A percentile compares a stretch with the other conserved stretches of the same genome.
Conservation (phyloP, 2,329 filamentous ascomycete species). For the Cladosporium sp. region DNA sequence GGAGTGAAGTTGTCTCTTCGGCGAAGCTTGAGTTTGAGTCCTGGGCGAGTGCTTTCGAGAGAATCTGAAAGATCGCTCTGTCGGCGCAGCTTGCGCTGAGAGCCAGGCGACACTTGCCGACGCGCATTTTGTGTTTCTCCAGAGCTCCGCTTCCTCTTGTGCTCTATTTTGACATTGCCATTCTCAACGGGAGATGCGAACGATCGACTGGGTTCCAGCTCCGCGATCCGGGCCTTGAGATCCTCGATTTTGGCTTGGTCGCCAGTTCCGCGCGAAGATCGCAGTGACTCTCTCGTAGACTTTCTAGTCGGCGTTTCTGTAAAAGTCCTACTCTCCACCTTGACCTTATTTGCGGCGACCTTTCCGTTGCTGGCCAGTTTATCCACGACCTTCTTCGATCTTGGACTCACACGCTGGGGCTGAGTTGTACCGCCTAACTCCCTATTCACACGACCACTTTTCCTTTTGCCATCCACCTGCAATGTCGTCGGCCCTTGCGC, state of each 20-base stretch:
- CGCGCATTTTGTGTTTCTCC: not conserved
- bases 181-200: constrained; percentile 17
- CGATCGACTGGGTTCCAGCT: constrained; percentile 24
- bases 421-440: constrained; percentile 18
- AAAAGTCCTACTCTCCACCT: constrained; percentile 5
- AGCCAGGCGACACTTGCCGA: constrained; percentile 17
- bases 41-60: constrained; percentile 21
- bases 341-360: not conserved
- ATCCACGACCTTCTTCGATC: constrained; percentile 28
- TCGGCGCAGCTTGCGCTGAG: constrained; percentile 19
- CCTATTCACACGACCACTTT: constrained; percentile 55
- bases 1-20: not conserved
- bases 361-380: constrained; percentile 16
- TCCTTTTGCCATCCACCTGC: constrained; percentile 58
- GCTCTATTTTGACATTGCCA: constrained; percentile 8
- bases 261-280: constrained; percentile 3
- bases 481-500: constrained; percentile 87
- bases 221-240: constrained; percentile 28
- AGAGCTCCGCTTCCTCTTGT: constrained; percentile 22
- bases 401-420: constrained; percentile 28
- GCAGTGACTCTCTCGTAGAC: constrained; percentile 3
- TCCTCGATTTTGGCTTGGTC: constrained; percentile 22
- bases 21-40: constrained; percentile 29
- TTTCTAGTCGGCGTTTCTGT: not conserved
- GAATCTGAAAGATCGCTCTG: constrained; percentile 17